Percentiles rank a stretch among this genome's conserved stretches.
Evolutionary conservation across 352 stramenopile species (phyloP).

Genomic region (Pythium monospermum): DNA sequence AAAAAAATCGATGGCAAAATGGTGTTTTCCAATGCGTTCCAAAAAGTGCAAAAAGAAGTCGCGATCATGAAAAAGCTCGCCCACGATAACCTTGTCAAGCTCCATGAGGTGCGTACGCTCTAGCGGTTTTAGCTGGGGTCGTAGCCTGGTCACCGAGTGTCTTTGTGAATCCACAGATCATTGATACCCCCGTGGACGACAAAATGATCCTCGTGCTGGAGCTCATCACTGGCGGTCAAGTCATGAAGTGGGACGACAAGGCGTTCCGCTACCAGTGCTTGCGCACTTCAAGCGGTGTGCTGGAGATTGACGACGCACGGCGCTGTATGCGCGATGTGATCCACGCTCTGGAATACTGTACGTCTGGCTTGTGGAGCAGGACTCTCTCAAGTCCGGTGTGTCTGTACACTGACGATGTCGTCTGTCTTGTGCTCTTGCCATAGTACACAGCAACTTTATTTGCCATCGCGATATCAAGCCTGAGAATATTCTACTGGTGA

Average conservation of each 20-base stretch:
- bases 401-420: not conserved
- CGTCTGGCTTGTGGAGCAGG: constrained; percentile 8
- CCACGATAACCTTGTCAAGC: constrained; percentile 60
- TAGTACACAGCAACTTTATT: constrained; percentile 76
- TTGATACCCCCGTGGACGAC: constrained; percentile 71
- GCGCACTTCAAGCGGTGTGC: constrained; percentile 22
- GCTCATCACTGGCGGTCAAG: constrained; percentile 70
- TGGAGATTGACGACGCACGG: constrained; percentile 37
- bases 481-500: constrained; percentile 75
- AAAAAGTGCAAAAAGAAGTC: constrained; percentile 78
- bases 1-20: constrained; percentile 74
- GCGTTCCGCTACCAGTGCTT: constrained; percentile 45
- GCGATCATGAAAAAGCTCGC: constrained; percentile 83
- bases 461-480: constrained; percentile 87
- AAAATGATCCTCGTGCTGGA: constrained; percentile 83
- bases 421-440: not conserved
- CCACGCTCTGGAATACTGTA: constrained; percentile 71
- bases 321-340: constrained; percentile 73
- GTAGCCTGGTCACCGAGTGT: not conserved
- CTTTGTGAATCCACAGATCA: constrained; percentile 46
- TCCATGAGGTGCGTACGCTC: constrained; percentile 41
- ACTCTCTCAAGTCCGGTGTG: not conserved
- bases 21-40: constrained; percentile 70
- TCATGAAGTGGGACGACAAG: constrained; percentile 85
- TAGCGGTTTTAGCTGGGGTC: not conserved